A percentile compares a stretch with the other conserved stretches of the same genome.
phyloP scores from a whole-genome alignment of 2,329 filamentous ascomycete species.

The Colletotrichum trifolii region DNA sequence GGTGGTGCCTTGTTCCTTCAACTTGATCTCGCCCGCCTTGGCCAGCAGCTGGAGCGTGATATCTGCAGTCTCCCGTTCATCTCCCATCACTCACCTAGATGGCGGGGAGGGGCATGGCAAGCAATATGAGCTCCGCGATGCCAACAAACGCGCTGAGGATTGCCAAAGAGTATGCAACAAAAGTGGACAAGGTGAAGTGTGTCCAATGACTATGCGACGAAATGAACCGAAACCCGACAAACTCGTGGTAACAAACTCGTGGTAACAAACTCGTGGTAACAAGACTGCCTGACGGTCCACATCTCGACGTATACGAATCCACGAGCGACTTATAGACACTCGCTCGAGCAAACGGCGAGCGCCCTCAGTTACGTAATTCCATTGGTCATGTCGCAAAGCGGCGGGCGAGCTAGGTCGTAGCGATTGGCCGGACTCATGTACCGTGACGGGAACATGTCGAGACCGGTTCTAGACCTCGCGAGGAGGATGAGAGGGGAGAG shows the following conservation, averaged over 20 bases:
- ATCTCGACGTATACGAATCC: slow-evolving; percentile 14
- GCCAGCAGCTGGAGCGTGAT: slow-evolving; percentile 23
- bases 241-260: slow-evolving; percentile 9
- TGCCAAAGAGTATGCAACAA: background rate
- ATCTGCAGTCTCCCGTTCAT: slow-evolving; percentile 20
- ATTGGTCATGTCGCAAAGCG: slow-evolving; percentile 26
- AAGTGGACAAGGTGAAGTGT: background rate
- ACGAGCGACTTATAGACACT: slow-evolving; percentile 19
- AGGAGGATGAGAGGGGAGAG: background rate
- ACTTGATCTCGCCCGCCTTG: slow-evolving; percentile 10
- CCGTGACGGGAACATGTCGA: slow-evolving; percentile 10
- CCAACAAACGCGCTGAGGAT: background rate
- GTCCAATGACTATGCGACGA: slow-evolving; percentile 1
- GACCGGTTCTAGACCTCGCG: slow-evolving; percentile 21
- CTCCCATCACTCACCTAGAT: slow-evolving; percentile 13
- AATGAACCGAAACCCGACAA: background rate
- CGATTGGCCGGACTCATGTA: slow-evolving; percentile 23
- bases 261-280: slow-evolving; percentile 16
- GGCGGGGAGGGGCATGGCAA: slow-evolving; percentile 4
- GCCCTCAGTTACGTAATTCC: slow-evolving; percentile 31
- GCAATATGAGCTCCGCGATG: background rate
- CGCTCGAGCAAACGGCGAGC: slow-evolving; percentile 1
- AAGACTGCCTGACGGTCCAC: background rate
- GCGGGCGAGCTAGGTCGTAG: background rate
- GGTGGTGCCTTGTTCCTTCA: slow-evolving; percentile 6